These are phyloP conservation scores for Sordariomycetes sp. DNA, from an alignment of 2,329 filamentous ascomycete species.

Conservation along the genomic window DNA sequence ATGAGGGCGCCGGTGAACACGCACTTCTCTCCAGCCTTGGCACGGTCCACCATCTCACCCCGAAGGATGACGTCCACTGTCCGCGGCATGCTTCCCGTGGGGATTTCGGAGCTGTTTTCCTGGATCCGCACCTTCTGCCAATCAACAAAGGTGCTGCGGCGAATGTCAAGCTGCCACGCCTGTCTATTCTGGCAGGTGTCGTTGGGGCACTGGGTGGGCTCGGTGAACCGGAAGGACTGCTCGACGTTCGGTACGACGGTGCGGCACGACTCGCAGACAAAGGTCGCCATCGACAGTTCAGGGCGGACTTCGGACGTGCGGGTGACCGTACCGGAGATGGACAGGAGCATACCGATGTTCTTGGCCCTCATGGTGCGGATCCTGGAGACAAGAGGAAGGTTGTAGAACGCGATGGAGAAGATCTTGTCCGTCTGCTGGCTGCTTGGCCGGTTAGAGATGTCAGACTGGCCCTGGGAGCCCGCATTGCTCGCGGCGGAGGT, in stretches of 20 bases:
- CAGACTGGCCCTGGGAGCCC: constrained; percentile 51
- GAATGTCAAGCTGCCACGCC: constrained; percentile 94
- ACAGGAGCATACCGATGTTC: constrained; percentile 86
- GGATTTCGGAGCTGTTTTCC: constrained; percentile 96
- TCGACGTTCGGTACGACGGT: constrained; percentile 82
- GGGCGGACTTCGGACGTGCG: constrained; percentile 94
- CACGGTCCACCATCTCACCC: constrained; percentile 93
- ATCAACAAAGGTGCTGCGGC: constrained; percentile 94
- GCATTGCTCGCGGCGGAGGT: constrained; percentile 56
- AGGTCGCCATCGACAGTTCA: constrained; percentile 84
- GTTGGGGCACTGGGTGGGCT: constrained; percentile 93
- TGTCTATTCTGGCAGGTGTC: constrained; percentile 74
- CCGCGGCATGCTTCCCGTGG: constrained; percentile 94
- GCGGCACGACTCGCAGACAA: constrained; percentile 81
- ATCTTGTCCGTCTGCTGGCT: constrained; percentile 97
- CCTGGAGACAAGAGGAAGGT: constrained; percentile 76
- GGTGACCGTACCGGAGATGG: constrained; percentile 93
- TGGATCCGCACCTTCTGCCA: constrained; percentile 99
- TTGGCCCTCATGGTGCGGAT: constrained; percentile 77
- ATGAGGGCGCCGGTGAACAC: constrained; percentile 95
- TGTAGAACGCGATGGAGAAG: constrained; percentile 88
- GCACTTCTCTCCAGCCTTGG: constrained; percentile 96
- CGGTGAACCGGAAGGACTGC: constrained; percentile 95
- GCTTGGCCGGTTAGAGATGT: constrained; percentile 63
- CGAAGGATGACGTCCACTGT: constrained; percentile 96